Conservation (phyloP, 148 eudicot species). For the Silene latifolia region DNA sequence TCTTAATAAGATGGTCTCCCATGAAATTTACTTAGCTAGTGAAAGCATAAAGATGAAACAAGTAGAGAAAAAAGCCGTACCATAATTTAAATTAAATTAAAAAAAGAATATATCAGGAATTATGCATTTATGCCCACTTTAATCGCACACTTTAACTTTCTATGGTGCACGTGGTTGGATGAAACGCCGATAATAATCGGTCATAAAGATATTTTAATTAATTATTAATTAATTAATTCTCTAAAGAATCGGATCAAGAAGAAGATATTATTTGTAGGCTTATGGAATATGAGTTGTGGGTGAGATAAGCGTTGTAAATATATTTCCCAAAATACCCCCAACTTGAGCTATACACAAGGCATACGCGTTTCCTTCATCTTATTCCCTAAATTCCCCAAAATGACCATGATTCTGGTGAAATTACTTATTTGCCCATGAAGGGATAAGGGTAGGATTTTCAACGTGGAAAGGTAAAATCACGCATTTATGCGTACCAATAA, state of each 20-base stretch:
- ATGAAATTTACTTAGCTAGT: too few species aligned
- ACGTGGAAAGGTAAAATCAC: too few species aligned
- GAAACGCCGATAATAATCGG: constrained; percentile 2
- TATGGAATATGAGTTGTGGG: not conserved
- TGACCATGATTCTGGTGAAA: constrained; percentile 4
- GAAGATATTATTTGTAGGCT: constrained; percentile 4
- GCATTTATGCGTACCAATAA: not conserved
- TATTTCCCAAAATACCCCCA: constrained; percentile 16
- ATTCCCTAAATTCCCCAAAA: constrained; percentile 5
- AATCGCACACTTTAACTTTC: not conserved
- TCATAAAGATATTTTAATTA: not conserved
- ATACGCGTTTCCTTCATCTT: constrained; percentile 22
- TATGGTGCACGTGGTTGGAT: constrained; percentile 6
- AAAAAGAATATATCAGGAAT: not conserved
- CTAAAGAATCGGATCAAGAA: constrained; percentile 8
- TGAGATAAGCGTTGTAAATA: not conserved
- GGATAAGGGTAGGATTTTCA: not conserved
- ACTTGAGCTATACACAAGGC: constrained; percentile 5
- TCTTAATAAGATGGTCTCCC: too few species aligned
- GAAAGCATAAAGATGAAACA: too few species aligned
- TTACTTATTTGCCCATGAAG: not conserved
- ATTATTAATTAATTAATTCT: not conserved
- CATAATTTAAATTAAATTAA: too few species aligned
- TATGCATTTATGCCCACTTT: constrained; percentile 3
- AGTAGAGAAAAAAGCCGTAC: too few species aligned